phyloP scores from a whole-genome alignment of 2,329 filamentous ascomycete species.

The Aureobasidium sp. region DNA sequence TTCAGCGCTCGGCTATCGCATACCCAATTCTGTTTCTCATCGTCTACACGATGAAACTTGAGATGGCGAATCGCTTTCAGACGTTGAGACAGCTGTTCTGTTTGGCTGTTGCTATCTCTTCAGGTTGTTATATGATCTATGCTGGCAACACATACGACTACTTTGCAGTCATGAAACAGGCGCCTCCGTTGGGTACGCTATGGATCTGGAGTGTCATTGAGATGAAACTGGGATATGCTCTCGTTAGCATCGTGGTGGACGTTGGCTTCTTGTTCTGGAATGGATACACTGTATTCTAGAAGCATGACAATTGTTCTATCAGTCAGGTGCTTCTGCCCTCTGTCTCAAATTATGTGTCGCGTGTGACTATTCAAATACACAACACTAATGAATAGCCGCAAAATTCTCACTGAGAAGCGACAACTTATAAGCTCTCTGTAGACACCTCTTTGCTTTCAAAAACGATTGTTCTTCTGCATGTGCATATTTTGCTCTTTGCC shows the following conservation, averaged over 20 bases:
- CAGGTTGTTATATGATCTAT: constrained; percentile 74
- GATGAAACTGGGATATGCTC: constrained; percentile 62
- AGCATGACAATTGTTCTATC: neutral
- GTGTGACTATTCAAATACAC: too few species aligned
- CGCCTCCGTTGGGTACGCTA: constrained; percentile 78
- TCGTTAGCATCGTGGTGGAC: constrained; percentile 47
- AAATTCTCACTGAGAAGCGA: too few species aligned
- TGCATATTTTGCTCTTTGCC: too few species aligned
- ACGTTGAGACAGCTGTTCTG: constrained; percentile 50
- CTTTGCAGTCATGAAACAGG: constrained; percentile 82
- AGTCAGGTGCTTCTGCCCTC: too few species aligned
- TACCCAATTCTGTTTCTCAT: constrained; percentile 39
- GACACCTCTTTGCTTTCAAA: neutral
- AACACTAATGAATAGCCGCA: too few species aligned
- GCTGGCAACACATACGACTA: constrained; percentile 76
- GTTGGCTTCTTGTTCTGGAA: constrained; percentile 49
- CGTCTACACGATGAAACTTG: constrained; percentile 38
- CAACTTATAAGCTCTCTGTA: too few species aligned
- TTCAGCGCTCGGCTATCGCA: constrained; percentile 42
- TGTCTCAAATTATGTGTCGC: too few species aligned
- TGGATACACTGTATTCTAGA: constrained; percentile 42
- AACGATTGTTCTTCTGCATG: too few species aligned
- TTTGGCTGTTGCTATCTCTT: constrained; percentile 50
- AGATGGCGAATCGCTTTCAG: constrained; percentile 37
- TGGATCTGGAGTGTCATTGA: constrained; percentile 95